These are phyloP conservation scores for Pyrenula massariospora DNA, from an alignment of 495 filamentous ascomycete species.

Conservation along the genomic window DNA sequence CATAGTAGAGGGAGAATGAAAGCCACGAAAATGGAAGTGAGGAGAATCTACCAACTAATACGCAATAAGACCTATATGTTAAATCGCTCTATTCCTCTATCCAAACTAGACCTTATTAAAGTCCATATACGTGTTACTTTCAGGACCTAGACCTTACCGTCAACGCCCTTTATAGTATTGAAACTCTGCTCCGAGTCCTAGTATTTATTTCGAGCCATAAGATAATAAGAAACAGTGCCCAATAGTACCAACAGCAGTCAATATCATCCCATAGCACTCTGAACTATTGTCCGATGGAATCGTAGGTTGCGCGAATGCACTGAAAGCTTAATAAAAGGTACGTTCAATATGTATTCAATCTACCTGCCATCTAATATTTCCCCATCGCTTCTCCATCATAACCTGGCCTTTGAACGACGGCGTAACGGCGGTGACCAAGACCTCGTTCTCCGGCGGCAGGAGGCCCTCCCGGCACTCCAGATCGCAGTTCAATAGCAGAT, in stretches of 20 bases:
- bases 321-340: neutral
- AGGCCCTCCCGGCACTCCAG: conserved; percentile 15
- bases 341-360: neutral
- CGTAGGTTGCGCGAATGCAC: neutral
- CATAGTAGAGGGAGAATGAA: neutral
- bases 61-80: neutral
- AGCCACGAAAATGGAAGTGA: neutral
- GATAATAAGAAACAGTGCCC: neutral
- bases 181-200: too few species aligned
- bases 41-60: neutral
- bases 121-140: neutral
- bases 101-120: neutral
- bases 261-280: neutral
- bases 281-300: neutral
- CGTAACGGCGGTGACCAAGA: neutral
- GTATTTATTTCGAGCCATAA: neutral
- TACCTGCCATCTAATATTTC: neutral
- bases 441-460: neutral
- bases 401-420: neutral
- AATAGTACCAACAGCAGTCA: neutral
- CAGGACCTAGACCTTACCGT: neutral
- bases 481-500: conserved; percentile 44
- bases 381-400: neutral
- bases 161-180: neutral
- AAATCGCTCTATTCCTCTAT: neutral